Evolutionary conservation across 164 flowering plant genomes (phyloP).

Genomic region (Vitis vinifera): ASM3070453v1 NC_081806.1:10120501-10121000

Average conservation of each 20-base stretch:
- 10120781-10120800: conserved; percentile 88
- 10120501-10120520: neutral
- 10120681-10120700: neutral
- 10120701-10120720: conserved; percentile 80
- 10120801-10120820: conserved; percentile 65
- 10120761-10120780: conserved; percentile 94
- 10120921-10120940: conserved; percentile 89
- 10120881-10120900: conserved; percentile 93
- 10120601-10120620: neutral
- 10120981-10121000: neutral
- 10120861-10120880: conserved; percentile 79
- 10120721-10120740: conserved; percentile 90
- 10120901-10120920: conserved; percentile 91
- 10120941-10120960: conserved; percentile 79
- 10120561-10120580: neutral
- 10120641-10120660: neutral
- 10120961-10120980: conserved; percentile 70
- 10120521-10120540: neutral
- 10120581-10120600: neutral
- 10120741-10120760: conserved; percentile 79
- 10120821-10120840: conserved; percentile 73
- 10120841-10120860: conserved; percentile 93
- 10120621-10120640: neutral
- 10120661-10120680: neutral
- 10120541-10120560: neutral